Conservation (phyloP, 495 filamentous ascomycete genomes). For the Hapsidospora chrysogenum region DNA sequence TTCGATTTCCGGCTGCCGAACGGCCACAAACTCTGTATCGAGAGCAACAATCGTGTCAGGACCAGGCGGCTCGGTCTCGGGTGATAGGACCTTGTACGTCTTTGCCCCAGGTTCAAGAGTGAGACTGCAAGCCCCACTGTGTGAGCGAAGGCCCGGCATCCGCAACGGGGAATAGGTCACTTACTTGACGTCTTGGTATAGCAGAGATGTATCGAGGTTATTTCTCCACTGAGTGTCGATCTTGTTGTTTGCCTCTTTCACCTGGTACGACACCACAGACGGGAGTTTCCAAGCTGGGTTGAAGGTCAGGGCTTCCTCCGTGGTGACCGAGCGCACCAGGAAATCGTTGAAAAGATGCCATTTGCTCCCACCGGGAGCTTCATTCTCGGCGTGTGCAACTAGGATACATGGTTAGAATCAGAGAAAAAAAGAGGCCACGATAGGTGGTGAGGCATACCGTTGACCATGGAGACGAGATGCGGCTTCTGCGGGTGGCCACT, state of each 20-base stretch:
- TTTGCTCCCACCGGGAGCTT: slow-evolving; percentile 34
- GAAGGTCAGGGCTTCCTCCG: slow-evolving; percentile 72
- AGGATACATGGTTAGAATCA: slow-evolving; percentile 1
- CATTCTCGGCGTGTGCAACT: slow-evolving; percentile 55
- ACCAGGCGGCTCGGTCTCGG: slow-evolving; percentile 45
- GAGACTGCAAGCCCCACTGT: too few relatives aligned
- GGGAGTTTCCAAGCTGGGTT: slow-evolving; percentile 83
- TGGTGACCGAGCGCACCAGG: slow-evolving; percentile 60
- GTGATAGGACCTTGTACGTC: slow-evolving; percentile 42
- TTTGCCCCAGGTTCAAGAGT: slow-evolving; percentile 20
- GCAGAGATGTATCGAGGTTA: slow-evolving; percentile 58
- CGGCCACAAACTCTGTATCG: slow-evolving; percentile 87
- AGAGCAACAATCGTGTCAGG: slow-evolving; percentile 66
- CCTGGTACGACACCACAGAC: slow-evolving; percentile 70
- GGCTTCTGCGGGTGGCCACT: slow-evolving; percentile 67
- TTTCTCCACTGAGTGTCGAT: slow-evolving; percentile 79
- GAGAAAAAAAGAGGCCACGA: neutral
- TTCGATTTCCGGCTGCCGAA: slow-evolving; percentile 81
- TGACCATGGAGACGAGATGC: slow-evolving; percentile 80
- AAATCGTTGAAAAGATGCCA: slow-evolving; percentile 99
- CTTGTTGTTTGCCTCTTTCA: slow-evolving; percentile 52
- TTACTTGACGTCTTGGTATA: slow-evolving; percentile 64
- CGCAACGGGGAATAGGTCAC: slow-evolving; percentile 4
- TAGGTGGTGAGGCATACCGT: slow-evolving; percentile 32
- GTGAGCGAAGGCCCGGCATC: neutral